Conservation (phyloP, 169 alveolate species). For the Plasmodium gonderi region DNA sequence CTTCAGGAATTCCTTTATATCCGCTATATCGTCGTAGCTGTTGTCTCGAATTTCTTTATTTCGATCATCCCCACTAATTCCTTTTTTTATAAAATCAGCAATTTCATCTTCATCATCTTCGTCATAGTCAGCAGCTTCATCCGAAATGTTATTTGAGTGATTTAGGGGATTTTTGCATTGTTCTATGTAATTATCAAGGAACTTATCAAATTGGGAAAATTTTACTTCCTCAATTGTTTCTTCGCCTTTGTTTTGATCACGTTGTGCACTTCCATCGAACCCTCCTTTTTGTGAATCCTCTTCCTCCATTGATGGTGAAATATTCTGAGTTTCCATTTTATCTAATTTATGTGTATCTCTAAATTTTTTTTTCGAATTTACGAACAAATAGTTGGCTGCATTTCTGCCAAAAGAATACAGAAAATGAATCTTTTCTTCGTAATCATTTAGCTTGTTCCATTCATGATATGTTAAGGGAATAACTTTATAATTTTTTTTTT, state of each 20-base stretch:
- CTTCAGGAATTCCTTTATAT: conserved; percentile 24
- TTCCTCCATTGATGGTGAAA: not conserved
- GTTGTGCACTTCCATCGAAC: not conserved
- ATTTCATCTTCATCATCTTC: conserved; percentile 70
- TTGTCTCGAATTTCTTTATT: not conserved
- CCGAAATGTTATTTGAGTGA: conserved; percentile 15
- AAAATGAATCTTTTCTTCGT: conserved; percentile 69
- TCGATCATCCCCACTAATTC: not conserved
- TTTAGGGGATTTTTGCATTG: not conserved
- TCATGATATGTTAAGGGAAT: conserved; percentile 67
- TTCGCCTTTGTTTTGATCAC: not conserved
- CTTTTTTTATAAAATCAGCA: conserved; percentile 46
- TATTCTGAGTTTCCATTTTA: not conserved
- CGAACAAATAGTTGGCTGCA: conserved; percentile 59
- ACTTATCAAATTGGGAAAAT: not conserved
- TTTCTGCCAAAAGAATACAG: conserved; percentile 64
- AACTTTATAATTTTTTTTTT: conserved; percentile 48
- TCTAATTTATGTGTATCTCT: not conserved
- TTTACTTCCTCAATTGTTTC: not conserved
- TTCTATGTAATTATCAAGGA: not conserved
- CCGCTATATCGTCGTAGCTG: not conserved
- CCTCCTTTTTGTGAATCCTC: too few species aligned
- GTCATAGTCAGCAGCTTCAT: too few species aligned
- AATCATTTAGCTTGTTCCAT: conserved; percentile 69
- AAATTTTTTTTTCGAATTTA: not conserved